Base-by-base conservation (phyloP, 75 land plant genomes). In the Cupressus sempervirens region DNA sequence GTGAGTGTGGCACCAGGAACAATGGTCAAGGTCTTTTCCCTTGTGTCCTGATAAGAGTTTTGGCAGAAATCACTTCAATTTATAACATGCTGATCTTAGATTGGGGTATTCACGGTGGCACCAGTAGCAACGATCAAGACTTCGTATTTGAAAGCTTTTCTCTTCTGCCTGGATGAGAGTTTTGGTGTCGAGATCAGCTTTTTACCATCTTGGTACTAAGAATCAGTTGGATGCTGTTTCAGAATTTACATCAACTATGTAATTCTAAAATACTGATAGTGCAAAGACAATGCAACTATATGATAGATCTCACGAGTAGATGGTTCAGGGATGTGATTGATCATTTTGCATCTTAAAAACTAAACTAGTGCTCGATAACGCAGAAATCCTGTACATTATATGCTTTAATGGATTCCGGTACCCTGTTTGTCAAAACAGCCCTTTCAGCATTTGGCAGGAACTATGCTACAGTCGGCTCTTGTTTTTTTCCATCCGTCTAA, bases 61-160 rank as follows among this genome's bases (percentile, higher is more conserved):
- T 46, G 48, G 48, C 48, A 46, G 48, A 46, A 46, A 46, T 7
- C 10, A 46, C 10, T 46, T 32, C 41, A 38, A 50, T 36, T 14
- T 10, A 14, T 52, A 50, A 43, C 35, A 5, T 52, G 29, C 45
- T 3, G 16, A 8, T 30, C 53, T 14, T 45, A 52, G 13, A 82
- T 20, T 43, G 11, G 20, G 26, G 45, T 80, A 84, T 93, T 82
- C 89, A 97, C 98, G 7, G 98, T 91, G 7, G 98, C 90, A 77
- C 98, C 99, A 74, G 98, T 98, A 56, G 99, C 96, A 91, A 96
- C 89, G 67, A 96, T 85, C 88, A 96, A 89, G 41, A 81, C 84
- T 1, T 89, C 92, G 85, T 91, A 97, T 79, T 91, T 89, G 86
- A 92, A 97, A n/a, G 86, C 84, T 82, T 73, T 85, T 5, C 45